A percentile compares a stretch with the other conserved stretches of the same genome.
Conservation (phyloP, 176 grass and related monocot genomes). For the Musa itinerans region DNA sequence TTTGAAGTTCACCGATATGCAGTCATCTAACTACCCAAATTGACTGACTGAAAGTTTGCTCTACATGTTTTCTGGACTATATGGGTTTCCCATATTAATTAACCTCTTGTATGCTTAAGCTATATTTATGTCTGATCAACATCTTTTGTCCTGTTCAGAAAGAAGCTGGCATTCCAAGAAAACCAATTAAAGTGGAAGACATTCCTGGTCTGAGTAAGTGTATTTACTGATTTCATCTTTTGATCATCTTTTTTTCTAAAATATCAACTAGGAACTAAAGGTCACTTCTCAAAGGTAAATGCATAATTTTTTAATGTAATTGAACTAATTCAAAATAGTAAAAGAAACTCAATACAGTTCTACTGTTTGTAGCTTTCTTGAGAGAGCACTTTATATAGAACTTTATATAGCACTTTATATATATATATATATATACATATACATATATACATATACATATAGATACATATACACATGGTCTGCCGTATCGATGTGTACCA, state of each 20-base stretch:
- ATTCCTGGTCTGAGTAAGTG: constrained; percentile 95
- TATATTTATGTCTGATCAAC: not conserved
- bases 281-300: not conserved
- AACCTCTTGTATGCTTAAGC: not conserved
- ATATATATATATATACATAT: not conserved
- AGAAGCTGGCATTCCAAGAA: constrained; percentile 86
- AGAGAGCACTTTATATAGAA: too few species aligned
- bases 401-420: too few species aligned
- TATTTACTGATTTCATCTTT: not conserved
- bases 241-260: not conserved
- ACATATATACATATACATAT: not conserved
- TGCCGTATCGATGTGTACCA: too few species aligned
- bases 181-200: constrained; percentile 75
- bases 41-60: too few species aligned
- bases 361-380: not conserved
- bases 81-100: not conserved
- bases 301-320: not conserved
- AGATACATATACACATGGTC: not conserved
- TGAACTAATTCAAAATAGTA: not conserved
- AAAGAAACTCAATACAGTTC: not conserved
- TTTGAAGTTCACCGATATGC: not conserved
- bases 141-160: constrained; percentile 57
- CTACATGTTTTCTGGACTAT: not conserved
- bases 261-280: not conserved
- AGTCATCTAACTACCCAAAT: not conserved